Conservation (phyloP, 352 stramenopile species). For the Pythium vanterpoolii region DNA sequence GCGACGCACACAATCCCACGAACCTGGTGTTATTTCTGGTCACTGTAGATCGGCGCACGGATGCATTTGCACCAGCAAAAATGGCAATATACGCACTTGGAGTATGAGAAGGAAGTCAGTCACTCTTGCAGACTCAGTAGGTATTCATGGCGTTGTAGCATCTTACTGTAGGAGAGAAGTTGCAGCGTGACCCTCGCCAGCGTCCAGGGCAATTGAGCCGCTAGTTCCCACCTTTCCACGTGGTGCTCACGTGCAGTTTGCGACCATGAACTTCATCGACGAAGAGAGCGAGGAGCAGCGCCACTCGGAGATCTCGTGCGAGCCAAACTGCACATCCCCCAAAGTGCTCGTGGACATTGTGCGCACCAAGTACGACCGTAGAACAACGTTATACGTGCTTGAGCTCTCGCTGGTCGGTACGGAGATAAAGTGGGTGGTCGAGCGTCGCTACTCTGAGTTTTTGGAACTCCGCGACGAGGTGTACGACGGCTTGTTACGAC, state of each 20-base stretch:
- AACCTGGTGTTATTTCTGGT: no score
- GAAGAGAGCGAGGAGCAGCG: constrained; percentile 33
- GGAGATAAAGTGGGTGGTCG: constrained; percentile 51
- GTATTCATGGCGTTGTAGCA: constrained; percentile 4
- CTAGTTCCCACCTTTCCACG: constrained; percentile 12
- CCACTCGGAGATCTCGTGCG: constrained; percentile 57
- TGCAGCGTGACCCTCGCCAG: background rate
- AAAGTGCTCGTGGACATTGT: constrained; percentile 52
- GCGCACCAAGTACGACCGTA: constrained; percentile 11
- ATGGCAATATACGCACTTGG: background rate
- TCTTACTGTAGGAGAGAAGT: background rate
- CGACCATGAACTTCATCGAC: constrained; percentile 16
- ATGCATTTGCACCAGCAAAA: background rate
- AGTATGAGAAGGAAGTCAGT: background rate
- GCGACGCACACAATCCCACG: no score
- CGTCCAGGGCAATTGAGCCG: background rate
- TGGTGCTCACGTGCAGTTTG: constrained; percentile 4
- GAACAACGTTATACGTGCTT: constrained; percentile 47
- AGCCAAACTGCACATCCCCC: constrained; percentile 37
- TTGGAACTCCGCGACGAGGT: constrained; percentile 47
- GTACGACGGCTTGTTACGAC: constrained; percentile 40
- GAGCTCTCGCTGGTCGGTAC: constrained; percentile 37
- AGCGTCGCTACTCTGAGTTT: constrained; percentile 76
- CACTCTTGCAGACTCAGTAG: background rate
- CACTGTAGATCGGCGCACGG: no score